Conservation (phyloP, 2,329 filamentous ascomycete genomes). For the Pseudogymnoascus sp. region DNA sequence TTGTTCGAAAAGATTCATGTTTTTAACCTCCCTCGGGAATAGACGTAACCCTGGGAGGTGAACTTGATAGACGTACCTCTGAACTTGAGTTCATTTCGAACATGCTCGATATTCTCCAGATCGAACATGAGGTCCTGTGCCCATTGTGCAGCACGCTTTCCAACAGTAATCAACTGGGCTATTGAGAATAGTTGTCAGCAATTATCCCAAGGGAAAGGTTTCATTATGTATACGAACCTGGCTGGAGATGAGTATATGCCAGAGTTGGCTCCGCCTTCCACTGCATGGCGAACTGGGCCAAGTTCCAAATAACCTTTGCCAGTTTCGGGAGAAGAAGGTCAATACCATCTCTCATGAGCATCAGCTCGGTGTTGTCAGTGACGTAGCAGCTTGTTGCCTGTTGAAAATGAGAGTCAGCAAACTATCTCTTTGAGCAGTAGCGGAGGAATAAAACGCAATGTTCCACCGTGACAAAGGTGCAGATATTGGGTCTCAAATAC, state of each 20-base stretch:
- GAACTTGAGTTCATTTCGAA: constrained; percentile 61
- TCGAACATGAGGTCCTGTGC: constrained; percentile 69
- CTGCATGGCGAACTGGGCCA: constrained; percentile 62
- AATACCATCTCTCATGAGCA: constrained; percentile 66
- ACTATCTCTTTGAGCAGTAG: background rate
- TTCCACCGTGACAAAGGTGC: constrained; percentile 26
- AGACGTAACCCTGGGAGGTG: background rate
- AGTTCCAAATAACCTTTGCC: constrained; percentile 67
- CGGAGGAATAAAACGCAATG: constrained; percentile 20
- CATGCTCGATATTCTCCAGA: constrained; percentile 61
- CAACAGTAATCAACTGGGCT: constrained; percentile 38
- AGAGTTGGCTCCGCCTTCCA: constrained; percentile 66
- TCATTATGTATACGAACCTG: background rate
- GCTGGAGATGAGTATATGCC: constrained; percentile 66
- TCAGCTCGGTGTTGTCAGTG: constrained; percentile 71
- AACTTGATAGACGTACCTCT: constrained; percentile 45
- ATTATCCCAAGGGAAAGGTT: background rate
- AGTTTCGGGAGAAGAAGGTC: constrained; percentile 71
- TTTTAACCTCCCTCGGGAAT: background rate
- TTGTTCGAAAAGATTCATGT: background rate
- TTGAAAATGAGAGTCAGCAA: constrained; percentile 12
- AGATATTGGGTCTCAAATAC: constrained; percentile 31
- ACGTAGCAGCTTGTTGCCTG: constrained; percentile 41
- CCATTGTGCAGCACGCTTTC: constrained; percentile 57
- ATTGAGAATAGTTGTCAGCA: constrained; percentile 11